A percentile compares a stretch with the other conserved stretches of the same genome.
phyloP scores from a whole-genome alignment of 148 eudicot species.

The Rhododendron molle region DNA sequence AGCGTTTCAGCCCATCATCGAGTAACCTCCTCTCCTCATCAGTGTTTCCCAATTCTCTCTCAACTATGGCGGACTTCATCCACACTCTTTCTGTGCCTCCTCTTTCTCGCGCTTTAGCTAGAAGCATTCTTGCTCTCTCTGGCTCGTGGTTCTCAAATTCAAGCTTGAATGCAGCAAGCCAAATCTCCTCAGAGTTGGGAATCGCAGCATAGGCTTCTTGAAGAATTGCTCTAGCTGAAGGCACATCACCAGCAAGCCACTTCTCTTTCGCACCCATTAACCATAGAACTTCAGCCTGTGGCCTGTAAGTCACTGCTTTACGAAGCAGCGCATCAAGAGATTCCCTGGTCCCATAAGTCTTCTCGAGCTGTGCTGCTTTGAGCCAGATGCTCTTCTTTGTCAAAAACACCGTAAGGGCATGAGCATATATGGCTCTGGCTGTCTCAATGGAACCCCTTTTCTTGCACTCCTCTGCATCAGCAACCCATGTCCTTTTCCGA shows the following conservation, averaged over 20 bases:
- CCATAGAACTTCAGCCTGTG: slow-evolving; percentile 93
- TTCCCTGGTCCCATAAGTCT: slow-evolving; percentile 80
- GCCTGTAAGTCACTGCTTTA: slow-evolving; percentile 78
- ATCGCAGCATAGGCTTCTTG: slow-evolving; percentile 92
- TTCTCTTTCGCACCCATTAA: slow-evolving; percentile 97
- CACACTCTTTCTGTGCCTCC: slow-evolving; percentile 91
- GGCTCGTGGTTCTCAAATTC: slow-evolving; percentile 92
- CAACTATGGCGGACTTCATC: slow-evolving; percentile 97
- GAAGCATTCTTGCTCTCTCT: slow-evolving; percentile 85
- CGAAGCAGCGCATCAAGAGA: slow-evolving; percentile 82
- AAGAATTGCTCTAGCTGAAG: slow-evolving; percentile 85
- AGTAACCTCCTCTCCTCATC: slow-evolving; percentile 74
- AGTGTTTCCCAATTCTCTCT: slow-evolving; percentile 76
- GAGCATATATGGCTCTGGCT: slow-evolving; percentile 83
- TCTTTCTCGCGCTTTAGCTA: slow-evolving; percentile 83
- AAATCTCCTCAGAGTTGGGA: slow-evolving; percentile 89
- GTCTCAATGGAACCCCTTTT: slow-evolving; percentile 94
- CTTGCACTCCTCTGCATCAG: slow-evolving; percentile 97
- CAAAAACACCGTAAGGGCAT: slow-evolving; percentile 74
- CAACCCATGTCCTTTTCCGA: slow-evolving; percentile 97
- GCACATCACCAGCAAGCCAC: slow-evolving; percentile 98
- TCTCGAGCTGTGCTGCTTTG: slow-evolving; percentile 91
- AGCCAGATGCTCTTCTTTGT: slow-evolving; percentile 96
- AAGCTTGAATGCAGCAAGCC: slow-evolving; percentile 95
- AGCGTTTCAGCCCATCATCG: slow-evolving; percentile 70